Evolutionary conservation across 108 stramenopile species (phyloP), one percentile per base, ranked within the genome.

Genomic region (Skeletonema marinoi): DNA sequence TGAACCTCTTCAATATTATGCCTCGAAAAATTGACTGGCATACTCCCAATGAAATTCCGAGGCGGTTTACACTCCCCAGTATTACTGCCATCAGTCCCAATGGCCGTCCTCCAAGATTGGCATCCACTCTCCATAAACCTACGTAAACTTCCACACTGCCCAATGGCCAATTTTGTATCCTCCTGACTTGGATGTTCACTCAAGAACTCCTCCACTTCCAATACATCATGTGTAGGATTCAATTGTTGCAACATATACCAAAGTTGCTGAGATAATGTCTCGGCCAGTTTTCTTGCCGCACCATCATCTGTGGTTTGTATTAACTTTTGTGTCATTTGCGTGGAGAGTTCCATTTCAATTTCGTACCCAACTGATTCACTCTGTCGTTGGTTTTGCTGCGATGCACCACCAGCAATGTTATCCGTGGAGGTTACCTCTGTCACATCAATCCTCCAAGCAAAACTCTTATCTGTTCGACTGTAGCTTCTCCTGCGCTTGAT

Each of bases 21-120:
- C 50, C 96, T 87, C 31, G 92, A 95, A 81, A 98, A 96, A 62
- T 96, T 97, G 63, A 98, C 95, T 14, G 98, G 98, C 97, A 97
- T 97, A 54, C 94, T 90, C 1, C 98, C 98, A 35, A 92, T 85
- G 78, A 98, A 98, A 32, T 92, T 91, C 68, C 59, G 73, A 14
- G 56, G 90, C 74, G 62, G 81, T 51, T 42, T 86, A 32, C 70
- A 51, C 72, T 61, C 41, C 77, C 83, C 71, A 13, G 60, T 32
- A 36, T 16, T 17, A 62, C 75, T 69, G 2, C 86, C 89, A 30
- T 77, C 68, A 11, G 74, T 68, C 31, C 76, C 83, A 19, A 73
- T 69, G 14, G 85, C 71, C 6, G 88, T 74, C 25, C 75, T 70
- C 62, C 74, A 70, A 61, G 75, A 77, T 44, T 65, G 78, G 25